Evolutionary conservation across 1,139 yeast species (phyloP), one percentile per base, ranked within the genome.

Genomic region (Chernovozyma aurita): DNA sequence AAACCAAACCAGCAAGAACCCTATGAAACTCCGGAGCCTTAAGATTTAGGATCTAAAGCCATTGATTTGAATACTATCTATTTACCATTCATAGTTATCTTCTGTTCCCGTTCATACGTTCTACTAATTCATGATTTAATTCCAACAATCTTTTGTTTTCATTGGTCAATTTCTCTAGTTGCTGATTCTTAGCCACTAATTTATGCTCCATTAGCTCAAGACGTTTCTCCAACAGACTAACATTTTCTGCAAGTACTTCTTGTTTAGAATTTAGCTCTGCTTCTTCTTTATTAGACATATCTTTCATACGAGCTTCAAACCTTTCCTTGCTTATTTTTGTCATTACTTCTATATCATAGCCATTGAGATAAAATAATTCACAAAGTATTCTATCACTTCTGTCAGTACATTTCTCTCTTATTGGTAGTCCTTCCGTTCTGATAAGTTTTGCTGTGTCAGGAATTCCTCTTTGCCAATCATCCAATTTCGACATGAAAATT

Each of bases 81-180:
- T n/a, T n/a, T n/a, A n/a, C n/a, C n/a, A n/a, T n/a, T n/a, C n/a
- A n/a, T n/a, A n/a, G n/a, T n/a, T n/a, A n/a, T n/a, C n/a, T n/a
- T n/a, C n/a, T n/a, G n/a, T n/a, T 16, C 6, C 28, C 28, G 12
- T 26, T 26, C 28, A 26, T 26, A 17, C 47, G 50, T 24, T 42
- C 45, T 17, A 63, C 42, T 32, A 64, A 45, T 21, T 55, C 57
- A 36, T 59, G 67, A 43, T 64, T 64, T 44, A 63, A 50, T 28
- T 63, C 66, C 40, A 63, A 50, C 22, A 64, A 46, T 32, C 55
- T 43, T 40, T 57, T 61, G 41, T 63, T 62, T 40, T 64, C 70
- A 3, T 40, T 43, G 33, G 47, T 46, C 33, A 64, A 45, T 17
- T 46, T 51, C 7, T 58, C 58, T 31, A 63, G 45, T 31, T 53